Evolutionary conservation across 2,329 filamentous ascomycete species (phyloP).

Genomic region (Fusarium redolens): DNA sequence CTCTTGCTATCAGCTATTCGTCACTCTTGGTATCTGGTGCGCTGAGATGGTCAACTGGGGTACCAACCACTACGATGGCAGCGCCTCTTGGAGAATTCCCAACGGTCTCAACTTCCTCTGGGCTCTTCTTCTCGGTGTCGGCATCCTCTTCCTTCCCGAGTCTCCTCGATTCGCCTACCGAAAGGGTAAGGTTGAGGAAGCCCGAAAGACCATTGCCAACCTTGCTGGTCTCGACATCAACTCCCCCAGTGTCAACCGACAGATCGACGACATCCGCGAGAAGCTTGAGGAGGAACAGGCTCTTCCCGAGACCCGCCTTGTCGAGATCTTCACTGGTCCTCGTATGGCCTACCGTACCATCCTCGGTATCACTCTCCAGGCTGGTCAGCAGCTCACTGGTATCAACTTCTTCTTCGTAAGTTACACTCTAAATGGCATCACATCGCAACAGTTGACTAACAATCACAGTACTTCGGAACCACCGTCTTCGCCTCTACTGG

Average conservation of each 20-base stretch:
- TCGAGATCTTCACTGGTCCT: conserved; percentile 75
- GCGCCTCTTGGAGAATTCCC: conserved; percentile 72
- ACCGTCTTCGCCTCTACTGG: conserved; percentile 75
- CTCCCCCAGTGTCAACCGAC: conserved; percentile 55
- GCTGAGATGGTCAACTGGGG: conserved; percentile 71
- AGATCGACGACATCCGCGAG: conserved; percentile 63
- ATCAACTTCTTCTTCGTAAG: conserved; percentile 66
- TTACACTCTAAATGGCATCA: neutral
- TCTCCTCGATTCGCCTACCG: conserved; percentile 64
- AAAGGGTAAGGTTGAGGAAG: conserved; percentile 59
- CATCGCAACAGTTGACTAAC: neutral
- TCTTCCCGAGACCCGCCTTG: conserved; percentile 60
- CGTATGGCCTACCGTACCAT: conserved; percentile 73
- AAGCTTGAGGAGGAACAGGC: conserved; percentile 61
- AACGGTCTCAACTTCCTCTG: conserved; percentile 67
- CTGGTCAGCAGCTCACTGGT: conserved; percentile 75
- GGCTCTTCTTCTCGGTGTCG: conserved; percentile 62
- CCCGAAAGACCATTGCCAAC: conserved; percentile 59
- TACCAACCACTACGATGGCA: conserved; percentile 59
- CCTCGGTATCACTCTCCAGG: conserved; percentile 71
- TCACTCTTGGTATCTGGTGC: conserved; percentile 74
- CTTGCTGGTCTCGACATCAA: conserved; percentile 57
- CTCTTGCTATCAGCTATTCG: conserved; percentile 74
- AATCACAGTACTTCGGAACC: conserved; percentile 64
- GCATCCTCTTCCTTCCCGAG: conserved; percentile 66